Base-by-base conservation (phyloP, 169 alveolate genomes). In the Plasmodium cynomolgi region DNA sequence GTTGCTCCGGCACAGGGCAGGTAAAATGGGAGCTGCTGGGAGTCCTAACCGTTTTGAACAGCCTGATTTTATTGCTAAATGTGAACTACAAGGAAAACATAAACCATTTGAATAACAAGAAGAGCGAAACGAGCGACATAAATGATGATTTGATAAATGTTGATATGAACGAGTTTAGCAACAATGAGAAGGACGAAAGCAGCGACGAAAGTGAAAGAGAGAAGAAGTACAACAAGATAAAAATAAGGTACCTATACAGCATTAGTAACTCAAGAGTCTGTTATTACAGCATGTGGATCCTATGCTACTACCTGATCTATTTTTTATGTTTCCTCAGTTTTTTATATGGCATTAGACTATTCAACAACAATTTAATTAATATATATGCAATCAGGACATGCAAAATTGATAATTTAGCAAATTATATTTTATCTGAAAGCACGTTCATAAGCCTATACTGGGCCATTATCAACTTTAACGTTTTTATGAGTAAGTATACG, bases 321-420 rank as follows among this genome's bases (percentile, higher is more conserved):
- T 88, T 88, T 81, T 88, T 80, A 80, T 88, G 94, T 23, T 88
- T 88, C 54, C 47, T 88, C 15, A 88, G 94, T 62, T 88, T 88
- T 80, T 88, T 88, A 68, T 79, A 80, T 88, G 94, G 94, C n/a
- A 88, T 88, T 39, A 88, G 94, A 80, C 44, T 79, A 80, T 88
- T 88, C 62, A 80, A 80, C 47, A 88, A 88, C 73, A 88, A 88
- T 88, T 80, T 88, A 88, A 80, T 88, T 80, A 88, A 88, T 47
- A 88, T 88, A 88, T 80, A 88, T 88, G 50, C 94, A n/a, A 37
- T 88, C 37, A 88, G 90, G 62, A 88, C 94, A 88, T 88, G 94
- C 82, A 77, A 68, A 88, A 54, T 88, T 58, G 94, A 88, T 2
- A 77, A 80, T 37, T 56, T 88, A 80, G 34, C 41, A 33, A 88